A percentile compares a stretch with the other conserved stretches of the same genome.
phyloP scores from a whole-genome alignment of 2,329 filamentous ascomycete species.

The Phialocephala subalpina region DNA sequence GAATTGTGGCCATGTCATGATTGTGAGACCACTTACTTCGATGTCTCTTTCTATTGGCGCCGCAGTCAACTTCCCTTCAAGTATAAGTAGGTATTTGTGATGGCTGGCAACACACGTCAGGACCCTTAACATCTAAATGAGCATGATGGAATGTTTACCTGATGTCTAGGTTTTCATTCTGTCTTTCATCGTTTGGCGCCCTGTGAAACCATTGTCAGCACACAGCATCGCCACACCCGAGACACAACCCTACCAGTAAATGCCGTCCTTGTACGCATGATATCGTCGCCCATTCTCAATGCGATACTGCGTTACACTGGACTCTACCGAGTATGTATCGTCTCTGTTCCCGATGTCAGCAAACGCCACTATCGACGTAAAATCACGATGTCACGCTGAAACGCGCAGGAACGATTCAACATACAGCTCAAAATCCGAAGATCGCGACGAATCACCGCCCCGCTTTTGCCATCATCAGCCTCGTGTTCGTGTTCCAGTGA shows the following conservation, averaged over 20 bases:
- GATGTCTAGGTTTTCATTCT: conserved; percentile 42
- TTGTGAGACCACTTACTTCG: conserved; percentile 26
- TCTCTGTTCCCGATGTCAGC: conserved; percentile 3
- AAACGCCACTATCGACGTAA: neutral
- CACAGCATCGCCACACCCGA: neutral
- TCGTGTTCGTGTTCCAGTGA: neutral
- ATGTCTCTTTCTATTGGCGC: conserved; percentile 43
- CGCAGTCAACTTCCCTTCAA: conserved; percentile 37
- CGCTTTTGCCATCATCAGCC: conserved; percentile 1
- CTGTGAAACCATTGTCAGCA: conserved; percentile 23
- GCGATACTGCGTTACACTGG: conserved; percentile 39
- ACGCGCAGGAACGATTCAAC: conserved; percentile 8
- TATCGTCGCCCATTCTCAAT: conserved; percentile 58
- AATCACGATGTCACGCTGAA: neutral
- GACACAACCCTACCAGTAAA: conserved; percentile 39
- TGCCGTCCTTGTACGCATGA: conserved; percentile 54
- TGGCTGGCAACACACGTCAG: neutral
- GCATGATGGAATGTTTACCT: conserved; percentile 25
- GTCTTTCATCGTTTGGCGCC: conserved; percentile 42
- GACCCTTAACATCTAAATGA: neutral
- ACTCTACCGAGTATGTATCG: conserved; percentile 46
- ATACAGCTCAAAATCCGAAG: conserved; percentile 23
- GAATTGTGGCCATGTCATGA: neutral
- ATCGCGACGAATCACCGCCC: conserved; percentile 13
- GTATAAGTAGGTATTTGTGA: conserved; percentile 28